Conservation (phyloP, 2,329 filamentous ascomycete genomes). For the Diaporthe sp. region DNA sequence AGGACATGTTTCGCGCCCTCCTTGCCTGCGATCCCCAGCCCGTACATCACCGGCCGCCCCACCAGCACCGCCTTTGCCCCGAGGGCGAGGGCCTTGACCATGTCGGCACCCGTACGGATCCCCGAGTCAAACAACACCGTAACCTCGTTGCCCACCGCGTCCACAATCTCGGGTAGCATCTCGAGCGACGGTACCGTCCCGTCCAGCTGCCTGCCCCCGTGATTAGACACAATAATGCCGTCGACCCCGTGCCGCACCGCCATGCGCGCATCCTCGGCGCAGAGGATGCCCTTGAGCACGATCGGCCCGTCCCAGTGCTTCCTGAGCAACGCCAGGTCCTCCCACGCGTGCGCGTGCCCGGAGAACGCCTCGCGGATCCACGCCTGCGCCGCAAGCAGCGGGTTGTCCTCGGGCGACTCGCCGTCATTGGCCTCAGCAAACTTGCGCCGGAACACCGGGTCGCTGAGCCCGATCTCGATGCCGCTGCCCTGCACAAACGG, state of each 20-base stretch:
- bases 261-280: constrained; percentile 62
- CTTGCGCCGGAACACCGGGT: constrained; percentile 74
- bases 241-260: constrained; percentile 61
- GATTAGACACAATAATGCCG: constrained; percentile 70
- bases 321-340: constrained; percentile 70
- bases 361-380: constrained; percentile 69
- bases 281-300: constrained; percentile 71
- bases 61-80: constrained; percentile 71
- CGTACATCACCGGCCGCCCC: constrained; percentile 71
- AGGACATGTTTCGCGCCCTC: constrained; percentile 67
- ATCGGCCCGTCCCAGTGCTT: constrained; percentile 75
- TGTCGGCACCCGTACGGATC: constrained; percentile 67
- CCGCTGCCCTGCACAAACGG: constrained; percentile 73
- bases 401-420: constrained; percentile 61
- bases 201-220: constrained; percentile 71
- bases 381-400: constrained; percentile 62
- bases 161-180: constrained; percentile 71
- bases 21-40: constrained; percentile 67
- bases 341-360: constrained; percentile 70
- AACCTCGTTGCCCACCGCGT: constrained; percentile 71
- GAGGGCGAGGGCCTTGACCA: constrained; percentile 69
- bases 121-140: constrained; percentile 74
- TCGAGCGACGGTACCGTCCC: constrained; percentile 68
- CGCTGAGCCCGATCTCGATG: constrained; percentile 73
- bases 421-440: constrained; percentile 66